phyloP scores from a whole-genome alignment of 139 green algal genomes.

The Edaphochlamys debaryana region DNA sequence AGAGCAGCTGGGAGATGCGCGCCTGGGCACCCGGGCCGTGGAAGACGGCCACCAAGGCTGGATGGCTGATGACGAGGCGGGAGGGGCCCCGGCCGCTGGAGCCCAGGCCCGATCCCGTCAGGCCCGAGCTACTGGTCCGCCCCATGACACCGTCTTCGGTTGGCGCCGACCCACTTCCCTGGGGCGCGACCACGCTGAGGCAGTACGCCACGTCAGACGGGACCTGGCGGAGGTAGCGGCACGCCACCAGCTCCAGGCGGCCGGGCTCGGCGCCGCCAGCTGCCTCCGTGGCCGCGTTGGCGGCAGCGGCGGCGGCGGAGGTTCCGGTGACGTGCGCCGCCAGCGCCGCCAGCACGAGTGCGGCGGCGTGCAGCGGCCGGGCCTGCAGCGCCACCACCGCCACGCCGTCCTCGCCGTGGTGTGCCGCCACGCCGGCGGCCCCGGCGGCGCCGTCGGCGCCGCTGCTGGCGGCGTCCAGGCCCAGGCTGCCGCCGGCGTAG shows the following conservation, averaged over 20 bases:
- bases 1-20: slow-evolving; percentile 3
- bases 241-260: slow-evolving; percentile 29
- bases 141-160: no score
- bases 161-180: no score
- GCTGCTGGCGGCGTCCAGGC: neutral
- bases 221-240: slow-evolving; percentile 22
- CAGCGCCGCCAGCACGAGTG: slow-evolving; percentile 13
- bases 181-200: neutral
- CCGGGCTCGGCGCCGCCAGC: neutral
- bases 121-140: no score
- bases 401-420: slow-evolving; percentile 31
- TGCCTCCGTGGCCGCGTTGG: no score
- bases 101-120: no score
- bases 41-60: slow-evolving; percentile 30
- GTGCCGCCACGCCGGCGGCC: neutral
- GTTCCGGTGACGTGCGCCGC: neutral
- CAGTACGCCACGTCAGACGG: slow-evolving; percentile 8
- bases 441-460: neutral
- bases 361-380: neutral
- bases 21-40: slow-evolving; percentile 22
- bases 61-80: slow-evolving; percentile 36
- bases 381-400: slow-evolving; percentile 36
- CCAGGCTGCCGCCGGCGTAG: neutral
- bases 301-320: neutral
- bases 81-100: no score